These are phyloP conservation scores for Claviceps sp. DNA, from an alignment of 2,329 filamentous ascomycete genomes.

Conservation along the genomic window DNA sequence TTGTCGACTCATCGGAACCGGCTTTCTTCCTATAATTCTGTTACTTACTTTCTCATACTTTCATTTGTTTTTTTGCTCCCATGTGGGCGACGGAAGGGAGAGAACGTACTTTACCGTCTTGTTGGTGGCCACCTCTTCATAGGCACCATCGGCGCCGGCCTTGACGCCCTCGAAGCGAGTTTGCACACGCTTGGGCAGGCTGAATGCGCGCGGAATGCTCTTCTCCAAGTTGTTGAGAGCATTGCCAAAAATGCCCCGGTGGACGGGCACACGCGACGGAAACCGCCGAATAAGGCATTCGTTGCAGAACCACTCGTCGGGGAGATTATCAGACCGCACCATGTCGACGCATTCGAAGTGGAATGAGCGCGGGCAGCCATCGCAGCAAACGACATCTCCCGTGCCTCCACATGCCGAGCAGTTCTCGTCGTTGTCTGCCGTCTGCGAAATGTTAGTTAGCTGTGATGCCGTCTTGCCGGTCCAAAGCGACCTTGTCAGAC, in stretches of 20 bases:
- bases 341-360: slow-evolving; percentile 84
- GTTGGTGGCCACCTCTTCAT: slow-evolving; percentile 51
- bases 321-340: slow-evolving; percentile 51
- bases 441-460: slow-evolving; percentile 21
- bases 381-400: slow-evolving; percentile 83
- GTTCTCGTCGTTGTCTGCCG: slow-evolving; percentile 69
- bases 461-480: background rate
- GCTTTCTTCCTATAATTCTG: slow-evolving; percentile 31
- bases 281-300: slow-evolving; percentile 44
- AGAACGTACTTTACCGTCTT: slow-evolving; percentile 50
- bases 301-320: slow-evolving; percentile 78
- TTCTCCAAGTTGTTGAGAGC: slow-evolving; percentile 53
- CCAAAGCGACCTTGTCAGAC: background rate
- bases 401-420: slow-evolving; percentile 77
- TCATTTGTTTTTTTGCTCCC: background rate
- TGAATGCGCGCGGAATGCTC: slow-evolving; percentile 59
- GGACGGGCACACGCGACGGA: slow-evolving; percentile 30
- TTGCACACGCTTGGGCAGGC: slow-evolving; percentile 57
- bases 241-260: slow-evolving; percentile 44
- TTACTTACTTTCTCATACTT: background rate
- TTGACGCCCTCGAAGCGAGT: slow-evolving; percentile 69
- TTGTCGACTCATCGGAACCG: slow-evolving; percentile 45
- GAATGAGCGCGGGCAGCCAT: slow-evolving; percentile 80
- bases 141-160: slow-evolving; percentile 65
- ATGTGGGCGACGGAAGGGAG: too few relatives aligned